A percentile compares a stretch with the other conserved stretches of the same genome.
Conservation (phyloP, 495 filamentous ascomycete species). For the Podospora tetraspora region DNA sequence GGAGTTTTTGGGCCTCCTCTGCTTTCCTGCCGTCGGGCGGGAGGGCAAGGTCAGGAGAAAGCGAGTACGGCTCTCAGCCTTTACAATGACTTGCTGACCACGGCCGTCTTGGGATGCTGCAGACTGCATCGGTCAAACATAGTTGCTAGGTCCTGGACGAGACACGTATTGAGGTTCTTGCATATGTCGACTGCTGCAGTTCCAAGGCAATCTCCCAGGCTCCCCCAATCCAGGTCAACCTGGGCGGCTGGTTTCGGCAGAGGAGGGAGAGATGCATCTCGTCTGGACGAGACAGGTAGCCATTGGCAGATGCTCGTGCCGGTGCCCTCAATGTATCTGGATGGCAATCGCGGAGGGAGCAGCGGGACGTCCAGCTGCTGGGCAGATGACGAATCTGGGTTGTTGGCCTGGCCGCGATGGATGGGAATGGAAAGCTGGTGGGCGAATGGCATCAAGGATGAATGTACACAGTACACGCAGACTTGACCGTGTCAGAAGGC, state of each 20-base stretch:
- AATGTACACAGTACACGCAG: neutral
- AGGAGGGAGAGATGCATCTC: neutral
- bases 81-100: neutral
- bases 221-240: conserved; percentile 4
- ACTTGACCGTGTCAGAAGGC: neutral
- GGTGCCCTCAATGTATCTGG: neutral
- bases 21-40: neutral
- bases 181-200: conserved; percentile 7
- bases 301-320: neutral
- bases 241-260: neutral
- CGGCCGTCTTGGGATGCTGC: neutral
- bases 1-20: neutral
- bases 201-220: neutral
- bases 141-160: neutral
- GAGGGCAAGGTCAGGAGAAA: no score
- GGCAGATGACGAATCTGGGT: neutral
- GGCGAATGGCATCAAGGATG: neutral
- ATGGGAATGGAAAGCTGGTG: neutral
- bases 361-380: neutral
- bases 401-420: neutral
- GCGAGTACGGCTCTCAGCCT: no score
- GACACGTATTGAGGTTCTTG: conserved; percentile 12
- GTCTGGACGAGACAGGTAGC: neutral
- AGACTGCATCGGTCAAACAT: neutral
- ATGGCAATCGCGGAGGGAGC: neutral